Base-by-base conservation (phyloP, 139 green algal species). In the Penium margaritaceum region DNA sequence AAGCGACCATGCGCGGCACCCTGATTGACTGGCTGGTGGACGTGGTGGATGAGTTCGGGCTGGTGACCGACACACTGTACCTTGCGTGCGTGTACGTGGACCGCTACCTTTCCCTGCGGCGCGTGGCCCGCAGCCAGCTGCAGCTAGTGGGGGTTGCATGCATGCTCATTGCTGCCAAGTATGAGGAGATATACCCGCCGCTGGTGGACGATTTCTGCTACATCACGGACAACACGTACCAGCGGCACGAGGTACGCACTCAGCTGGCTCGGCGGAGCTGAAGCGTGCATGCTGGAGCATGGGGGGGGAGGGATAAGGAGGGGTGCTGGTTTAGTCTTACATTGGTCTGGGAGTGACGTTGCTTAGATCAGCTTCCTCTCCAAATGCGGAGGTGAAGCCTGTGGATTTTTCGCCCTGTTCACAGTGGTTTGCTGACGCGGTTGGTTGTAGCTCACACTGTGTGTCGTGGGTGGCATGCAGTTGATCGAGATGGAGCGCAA, bases 11-110 rank as follows among this genome's bases (percentile, higher is more conserved):
- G 93, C 88, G 93, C 30, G 78, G 79, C 46, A 97, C 97, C 72
- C 78, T 98, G 21, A 87, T 97, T 2, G 93, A 98, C 82, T 98
- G 93, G 93, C 84, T 97, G 39, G 90, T 97, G 19, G 93, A 98
- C 84, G 72, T 80, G 15, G 86, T 84, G 15, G 84, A 92, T 75
- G 93, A 98, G 86, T 97, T 96, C 84, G 88, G 90, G 39, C 88
- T 97, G 60, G 85, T 87, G 30, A 83, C 85, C 2, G 93, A 98
- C 77, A 98, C 91, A 0, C 85, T 98, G 19, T 95, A 91, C 78
- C 85, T 96, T 32, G 83, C 86, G 0, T 82, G 95, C 24, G 86
- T 84, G 65, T 96, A 91, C 78, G 84, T 97, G 17, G 93, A 98
- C 78, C 83, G 91, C 37, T 95, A 89, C 79, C 86, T 98, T 7